Evolutionary conservation across 371 early-diverging fungal genomes (phyloP).

Genomic region (Coemansia sp.): DNA sequence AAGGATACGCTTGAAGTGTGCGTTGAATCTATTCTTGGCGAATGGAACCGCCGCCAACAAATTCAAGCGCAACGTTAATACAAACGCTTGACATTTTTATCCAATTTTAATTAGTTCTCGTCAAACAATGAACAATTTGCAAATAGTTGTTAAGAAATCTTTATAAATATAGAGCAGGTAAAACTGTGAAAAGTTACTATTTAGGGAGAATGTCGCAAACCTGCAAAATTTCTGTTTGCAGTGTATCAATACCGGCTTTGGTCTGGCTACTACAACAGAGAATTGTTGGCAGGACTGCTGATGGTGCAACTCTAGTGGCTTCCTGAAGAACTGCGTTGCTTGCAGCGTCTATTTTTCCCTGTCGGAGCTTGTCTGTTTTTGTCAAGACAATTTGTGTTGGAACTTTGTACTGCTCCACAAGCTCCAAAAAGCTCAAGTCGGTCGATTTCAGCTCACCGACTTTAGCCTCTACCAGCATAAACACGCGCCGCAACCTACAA

Average conservation of each 20-base stretch:
- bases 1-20: conserved; percentile 13
- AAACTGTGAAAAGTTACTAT: neutral
- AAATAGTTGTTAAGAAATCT: neutral
- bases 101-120: too few species aligned
- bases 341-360: conserved; percentile 16
- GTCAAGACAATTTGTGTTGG: conserved; percentile 62
- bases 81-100: neutral
- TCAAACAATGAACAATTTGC: too few species aligned
- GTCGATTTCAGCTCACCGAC: conserved; percentile 66
- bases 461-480: conserved; percentile 65
- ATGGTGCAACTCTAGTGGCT: conserved; percentile 34
- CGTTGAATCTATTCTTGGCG: conserved; percentile 11
- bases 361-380: conserved; percentile 60
- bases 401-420: conserved; percentile 55
- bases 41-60: conserved; percentile 5
- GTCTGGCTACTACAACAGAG: conserved; percentile 36
- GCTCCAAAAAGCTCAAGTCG: conserved; percentile 60
- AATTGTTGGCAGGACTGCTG: conserved; percentile 17
- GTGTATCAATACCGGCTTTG: conserved; percentile 20
- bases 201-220: conserved; percentile 18
- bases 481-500: conserved; percentile 61
- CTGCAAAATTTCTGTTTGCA: conserved; percentile 44
- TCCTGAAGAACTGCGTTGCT: neutral
- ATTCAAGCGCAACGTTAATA: neutral
- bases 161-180: neutral